phyloP scores from a whole-genome alignment of 2,329 filamentous ascomycete genomes.

The Monosporascus sp. region DNA sequence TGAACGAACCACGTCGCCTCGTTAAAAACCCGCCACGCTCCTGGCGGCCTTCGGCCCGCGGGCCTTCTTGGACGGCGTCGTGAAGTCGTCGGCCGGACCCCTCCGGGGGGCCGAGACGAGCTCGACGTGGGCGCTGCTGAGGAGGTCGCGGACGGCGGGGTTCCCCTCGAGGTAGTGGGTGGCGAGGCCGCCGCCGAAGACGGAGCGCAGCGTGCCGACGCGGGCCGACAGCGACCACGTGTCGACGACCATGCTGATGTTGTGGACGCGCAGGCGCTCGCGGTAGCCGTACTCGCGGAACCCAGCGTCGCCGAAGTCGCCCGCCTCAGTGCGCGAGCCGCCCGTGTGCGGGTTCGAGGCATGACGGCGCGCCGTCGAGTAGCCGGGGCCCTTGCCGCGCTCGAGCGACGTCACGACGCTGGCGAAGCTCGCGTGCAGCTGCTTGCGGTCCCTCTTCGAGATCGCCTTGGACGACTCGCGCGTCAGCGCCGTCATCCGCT shows the following conservation, averaged over 20 bases:
- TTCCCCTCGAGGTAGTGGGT: slow-evolving; percentile 34
- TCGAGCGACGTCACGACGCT: slow-evolving; percentile 52
- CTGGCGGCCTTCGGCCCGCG: slow-evolving; percentile 12
- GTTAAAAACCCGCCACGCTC: slow-evolving; percentile 4
- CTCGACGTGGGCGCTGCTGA: slow-evolving; percentile 28
- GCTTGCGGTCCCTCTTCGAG: slow-evolving; percentile 43
- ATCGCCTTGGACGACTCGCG: slow-evolving; percentile 43
- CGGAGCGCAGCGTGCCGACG: slow-evolving; percentile 41
- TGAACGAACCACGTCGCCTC: background rate
- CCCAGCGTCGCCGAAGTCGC: slow-evolving; percentile 31
- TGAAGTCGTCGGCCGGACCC: slow-evolving; percentile 6
- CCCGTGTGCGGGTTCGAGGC: slow-evolving; percentile 38
- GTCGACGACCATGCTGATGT: slow-evolving; percentile 40
- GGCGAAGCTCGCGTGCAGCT: slow-evolving; percentile 42
- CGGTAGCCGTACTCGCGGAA: slow-evolving; percentile 48
- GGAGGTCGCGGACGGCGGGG: slow-evolving; percentile 30
- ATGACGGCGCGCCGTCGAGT: slow-evolving; percentile 42
- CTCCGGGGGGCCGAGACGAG: slow-evolving; percentile 17
- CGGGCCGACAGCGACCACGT: slow-evolving; percentile 47
- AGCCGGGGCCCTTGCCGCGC: slow-evolving; percentile 48
- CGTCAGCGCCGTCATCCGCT: slow-evolving; percentile 42
- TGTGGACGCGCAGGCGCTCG: slow-evolving; percentile 44
- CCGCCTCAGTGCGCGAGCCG: slow-evolving; percentile 28
- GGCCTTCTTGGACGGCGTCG: slow-evolving; percentile 10
- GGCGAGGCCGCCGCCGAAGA: slow-evolving; percentile 42